Evolutionary conservation across 1,284 basidiomycete genomes (phyloP).

Genomic region (Vanrija sp.): DNA sequence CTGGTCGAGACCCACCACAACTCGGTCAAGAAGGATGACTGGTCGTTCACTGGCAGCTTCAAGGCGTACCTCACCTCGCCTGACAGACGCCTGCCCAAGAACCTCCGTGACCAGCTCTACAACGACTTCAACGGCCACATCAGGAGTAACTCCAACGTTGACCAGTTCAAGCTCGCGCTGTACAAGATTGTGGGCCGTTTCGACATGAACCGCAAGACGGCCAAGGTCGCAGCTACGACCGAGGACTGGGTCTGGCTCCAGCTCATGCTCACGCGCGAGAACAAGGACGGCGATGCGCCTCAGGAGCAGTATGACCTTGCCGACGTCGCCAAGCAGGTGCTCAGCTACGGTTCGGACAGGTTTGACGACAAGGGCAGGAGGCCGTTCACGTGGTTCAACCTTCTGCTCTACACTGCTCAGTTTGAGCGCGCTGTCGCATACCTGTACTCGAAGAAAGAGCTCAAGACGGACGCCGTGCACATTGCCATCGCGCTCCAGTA

Average conservation of each 20-base stretch:
- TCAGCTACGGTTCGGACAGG: slow-evolving; percentile 84
- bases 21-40: slow-evolving; percentile 74
- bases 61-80: slow-evolving; percentile 79
- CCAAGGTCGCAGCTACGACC: slow-evolving; percentile 83
- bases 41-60: slow-evolving; percentile 78
- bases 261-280: slow-evolving; percentile 64
- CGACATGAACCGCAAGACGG: slow-evolving; percentile 75
- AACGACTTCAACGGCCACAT: slow-evolving; percentile 90
- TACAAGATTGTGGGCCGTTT: slow-evolving; percentile 95
- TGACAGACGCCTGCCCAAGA: slow-evolving; percentile 71
- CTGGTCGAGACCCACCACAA: slow-evolving; percentile 70
- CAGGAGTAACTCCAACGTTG: slow-evolving; percentile 70
- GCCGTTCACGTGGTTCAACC: slow-evolving; percentile 74
- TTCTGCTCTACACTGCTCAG: slow-evolving; percentile 86
- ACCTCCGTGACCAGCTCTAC: slow-evolving; percentile 77
- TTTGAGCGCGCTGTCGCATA: slow-evolving; percentile 91
- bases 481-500: slow-evolving; percentile 88
- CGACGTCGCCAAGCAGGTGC: slow-evolving; percentile 72
- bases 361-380: slow-evolving; percentile 75
- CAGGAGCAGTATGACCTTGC: slow-evolving; percentile 64
- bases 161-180: slow-evolving; percentile 92
- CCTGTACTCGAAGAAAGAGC: slow-evolving; percentile 80
- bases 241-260: slow-evolving; percentile 99
- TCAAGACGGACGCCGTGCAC: slow-evolving; percentile 92
- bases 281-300: slow-evolving; percentile 63